Base-by-base conservation (phyloP, 2,329 filamentous ascomycete genomes). In the Fusarium humuli region DNA sequence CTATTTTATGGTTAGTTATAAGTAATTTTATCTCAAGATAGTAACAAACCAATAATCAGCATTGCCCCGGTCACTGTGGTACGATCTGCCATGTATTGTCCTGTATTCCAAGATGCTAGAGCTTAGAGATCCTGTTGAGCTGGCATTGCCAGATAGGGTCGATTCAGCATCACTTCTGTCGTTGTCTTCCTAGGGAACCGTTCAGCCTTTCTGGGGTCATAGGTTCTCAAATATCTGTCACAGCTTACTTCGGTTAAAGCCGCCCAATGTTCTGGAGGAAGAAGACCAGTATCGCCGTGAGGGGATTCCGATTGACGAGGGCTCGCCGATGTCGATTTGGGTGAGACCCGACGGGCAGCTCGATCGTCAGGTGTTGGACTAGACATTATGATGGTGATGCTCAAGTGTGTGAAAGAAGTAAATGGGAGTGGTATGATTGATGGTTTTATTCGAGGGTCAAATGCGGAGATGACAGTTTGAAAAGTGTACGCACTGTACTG, bases 91-190 rank as follows among this genome's bases (percentile, higher is more conserved):
- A 5, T 47, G 41, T 2, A 57, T 23, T 1, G 22, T 64, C 5
- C 50, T 50, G 22, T 46, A 65, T 7, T 58, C 23, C 1, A 64
- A 40, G 1, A 65, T 47, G 6, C 62, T 65, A 0, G 62, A 65
- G 0, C 40, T 52, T 1, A 65, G 23, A 5, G 53, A 65, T 0
- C 53, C 53, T 0, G 61, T 53, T 10, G 61, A 65, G 7, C 46
- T 65, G 0, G 41, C 46, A 23, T 25, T 52, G 1, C 52, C 52
- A 14, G 46, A 6, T 0, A 59, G 9, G 1, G 27, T 37, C 6
- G 34, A 37, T 37, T 37, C 34, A n/a, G 34, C 34, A 37, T 37
- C 34, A 4, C 18, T 11, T 37, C 34, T 37, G 10, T 37, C 34
- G 10, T 37, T 37, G 18, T 37, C 18, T 4, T 7, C 34, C 34